Conservation (phyloP, 2,329 filamentous ascomycete genomes). For the Botryosphaeria agaves region DNA sequence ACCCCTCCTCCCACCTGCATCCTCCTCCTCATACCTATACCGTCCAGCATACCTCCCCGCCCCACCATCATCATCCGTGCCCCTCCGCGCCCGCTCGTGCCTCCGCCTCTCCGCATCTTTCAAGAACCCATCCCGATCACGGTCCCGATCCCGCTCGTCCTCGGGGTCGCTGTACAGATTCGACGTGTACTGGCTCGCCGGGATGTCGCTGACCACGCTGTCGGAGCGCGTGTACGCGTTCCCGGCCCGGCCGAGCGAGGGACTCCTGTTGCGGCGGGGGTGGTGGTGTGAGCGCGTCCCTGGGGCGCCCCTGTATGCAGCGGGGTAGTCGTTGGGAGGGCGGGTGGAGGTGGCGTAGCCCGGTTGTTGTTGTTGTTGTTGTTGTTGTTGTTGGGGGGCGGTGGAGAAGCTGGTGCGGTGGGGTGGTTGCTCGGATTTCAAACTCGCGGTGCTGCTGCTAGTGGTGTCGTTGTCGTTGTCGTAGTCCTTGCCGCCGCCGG, state of each 20-base stretch:
- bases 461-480: conserved; percentile 16
- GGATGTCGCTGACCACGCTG: conserved; percentile 8
- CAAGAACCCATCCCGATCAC: background rate
- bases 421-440: conserved; percentile 2
- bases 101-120: background rate
- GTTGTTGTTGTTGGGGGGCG: conserved; percentile 3
- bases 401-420: conserved; percentile 4
- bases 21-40: background rate
- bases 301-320: conserved; percentile 6
- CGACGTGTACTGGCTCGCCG: conserved; percentile 9
- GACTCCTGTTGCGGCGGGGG: conserved; percentile 8
- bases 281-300: conserved; percentile 4
- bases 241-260: conserved; percentile 10
- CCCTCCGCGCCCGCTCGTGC: background rate
- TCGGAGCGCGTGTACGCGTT: conserved; percentile 1
- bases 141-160: background rate
- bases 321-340: conserved; percentile 7
- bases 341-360: background rate
- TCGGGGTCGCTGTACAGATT: conserved; percentile 8
- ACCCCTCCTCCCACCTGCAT: background rate
- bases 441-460: background rate
- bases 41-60: background rate
- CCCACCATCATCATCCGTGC: background rate
- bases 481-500: conserved; percentile 41
- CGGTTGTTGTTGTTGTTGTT: background rate